Evolutionary conservation across 2,329 filamentous ascomycete genomes (phyloP), one percentile per base, ranked within the genome.

Genomic region (Volutella citrinella): DNA sequence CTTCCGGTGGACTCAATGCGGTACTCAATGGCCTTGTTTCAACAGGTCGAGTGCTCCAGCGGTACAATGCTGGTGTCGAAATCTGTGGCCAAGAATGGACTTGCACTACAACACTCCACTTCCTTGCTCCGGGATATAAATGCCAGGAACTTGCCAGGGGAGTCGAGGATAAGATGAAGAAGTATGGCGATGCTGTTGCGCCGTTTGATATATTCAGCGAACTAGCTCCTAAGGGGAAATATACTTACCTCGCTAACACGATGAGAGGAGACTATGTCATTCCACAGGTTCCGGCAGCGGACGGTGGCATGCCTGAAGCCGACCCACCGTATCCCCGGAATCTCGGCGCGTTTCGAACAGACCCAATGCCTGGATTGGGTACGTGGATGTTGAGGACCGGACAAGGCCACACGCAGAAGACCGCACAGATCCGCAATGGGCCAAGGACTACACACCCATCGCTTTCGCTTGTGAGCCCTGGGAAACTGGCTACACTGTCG

Each of bases 401-500:
- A 37, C 17, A 2, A 24, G 32, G 19, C 13, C 25, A 2, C 48
- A 47, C 4, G 31, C 45, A 0, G 32, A 18, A 1, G 5, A 29
- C 1, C 36, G 25, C 0, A 7, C 27, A 0, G 7, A 16, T 0
- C 5, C 30, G 3, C 45, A 41, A 4, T 51, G 48, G 48, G 18
- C 42, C 2, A 28, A 43, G 2, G 48, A 40, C 1, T 51, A 42
- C 10, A 48, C 37, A 1, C 33, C 45, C 0, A 17, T 36, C 0
- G 35, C 49, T 4, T 42, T 51, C 20, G 48, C 41, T 4, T 51
- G 48, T 5, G 48, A 51, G 8, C 48, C 51, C 10, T 51, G 39
- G 18, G 48, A 51, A 18, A 41, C 42, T 3, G 46, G 46, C 1
- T 49, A 51, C 3, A 49, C 43, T 0, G 48, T 48, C 3, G 40